A percentile compares a stretch with the other conserved stretches of the same genome.
Evolutionary conservation across 768 basidiomycete genomes (phyloP).

Genomic region (Trametes maxima): DNA sequence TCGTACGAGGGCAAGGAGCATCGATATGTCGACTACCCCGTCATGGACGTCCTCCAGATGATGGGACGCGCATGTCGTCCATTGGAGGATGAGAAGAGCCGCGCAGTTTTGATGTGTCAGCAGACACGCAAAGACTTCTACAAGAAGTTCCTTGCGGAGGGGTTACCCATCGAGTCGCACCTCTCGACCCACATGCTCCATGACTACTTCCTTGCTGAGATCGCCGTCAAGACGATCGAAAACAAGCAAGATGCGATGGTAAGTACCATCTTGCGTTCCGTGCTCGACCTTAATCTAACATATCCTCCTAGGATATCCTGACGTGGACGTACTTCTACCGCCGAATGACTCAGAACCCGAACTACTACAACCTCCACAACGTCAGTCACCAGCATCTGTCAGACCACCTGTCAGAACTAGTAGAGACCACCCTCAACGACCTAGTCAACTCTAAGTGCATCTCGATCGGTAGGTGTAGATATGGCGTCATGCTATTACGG

Average conservation of each 20-base stretch:
- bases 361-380: constrained; percentile 92
- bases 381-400: constrained; percentile 95
- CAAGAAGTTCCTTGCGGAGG: constrained; percentile 97
- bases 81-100: constrained; percentile 81
- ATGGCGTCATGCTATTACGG: not conserved
- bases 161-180: constrained; percentile 96
- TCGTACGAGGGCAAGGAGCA: constrained; percentile 97
- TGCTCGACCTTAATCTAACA: not conserved
- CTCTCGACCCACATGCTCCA: constrained; percentile 88
- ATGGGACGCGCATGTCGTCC: constrained; percentile 98
- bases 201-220: constrained; percentile 98
- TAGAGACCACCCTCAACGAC: constrained; percentile 90
- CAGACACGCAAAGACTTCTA: constrained; percentile 98
- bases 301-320: constrained; percentile 72
- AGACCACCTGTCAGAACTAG: constrained; percentile 93
- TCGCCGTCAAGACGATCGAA: constrained; percentile 97
- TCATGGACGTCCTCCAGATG: constrained; percentile 99
- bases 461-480: constrained; percentile 62
- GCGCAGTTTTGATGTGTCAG: constrained; percentile 97
- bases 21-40: constrained; percentile 96
- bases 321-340: constrained; percentile 99
- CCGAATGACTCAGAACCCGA: constrained; percentile 96
- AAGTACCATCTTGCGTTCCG: constrained; percentile 19
- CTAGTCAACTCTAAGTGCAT: constrained; percentile 96
- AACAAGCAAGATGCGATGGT: constrained; percentile 99